phyloP scores from a whole-genome alignment of 2,329 filamentous ascomycete species.

The Colletotrichum caudatum region DNA sequence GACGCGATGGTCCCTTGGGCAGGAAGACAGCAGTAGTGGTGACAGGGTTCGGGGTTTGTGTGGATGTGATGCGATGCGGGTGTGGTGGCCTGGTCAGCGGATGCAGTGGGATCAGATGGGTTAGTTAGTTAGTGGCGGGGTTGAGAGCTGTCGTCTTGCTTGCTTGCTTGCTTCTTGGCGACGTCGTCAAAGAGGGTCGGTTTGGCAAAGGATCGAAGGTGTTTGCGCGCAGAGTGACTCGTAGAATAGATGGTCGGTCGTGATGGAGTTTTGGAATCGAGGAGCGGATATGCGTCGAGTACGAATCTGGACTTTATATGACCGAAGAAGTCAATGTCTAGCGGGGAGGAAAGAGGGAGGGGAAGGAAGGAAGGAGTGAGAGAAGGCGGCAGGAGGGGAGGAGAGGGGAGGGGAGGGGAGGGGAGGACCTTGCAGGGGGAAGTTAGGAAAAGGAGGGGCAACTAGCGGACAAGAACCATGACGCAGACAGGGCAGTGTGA shows the following conservation, averaged over 20 bases:
- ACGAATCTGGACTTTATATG: constrained; percentile 33
- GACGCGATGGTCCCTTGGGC: constrained; percentile 32
- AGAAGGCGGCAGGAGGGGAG: constrained; percentile 22
- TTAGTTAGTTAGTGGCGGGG: constrained; percentile 25
- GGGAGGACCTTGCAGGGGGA: constrained; percentile 43
- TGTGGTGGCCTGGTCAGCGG: constrained; percentile 22
- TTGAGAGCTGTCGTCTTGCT: neutral
- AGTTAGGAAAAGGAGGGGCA: constrained; percentile 43
- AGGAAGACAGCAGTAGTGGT: constrained; percentile 34
- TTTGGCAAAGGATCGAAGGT: neutral
- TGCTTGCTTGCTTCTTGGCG: constrained; percentile 5
- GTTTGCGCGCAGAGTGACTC: neutral
- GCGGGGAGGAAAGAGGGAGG: neutral
- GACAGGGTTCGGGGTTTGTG: constrained; percentile 21
- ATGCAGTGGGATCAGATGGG: constrained; percentile 31
- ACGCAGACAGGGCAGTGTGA: constrained; percentile 41
- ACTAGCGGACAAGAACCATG: constrained; percentile 36
- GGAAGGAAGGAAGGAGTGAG: too few relatives aligned
- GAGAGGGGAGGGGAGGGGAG: constrained; percentile 45
- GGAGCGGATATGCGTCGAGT: neutral
- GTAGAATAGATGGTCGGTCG: neutral
- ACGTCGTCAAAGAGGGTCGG: constrained; percentile 1
- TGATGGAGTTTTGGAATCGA: neutral
- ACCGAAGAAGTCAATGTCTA: constrained; percentile 22
- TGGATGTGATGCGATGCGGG: constrained; percentile 16